phyloP scores from a whole-genome alignment of 139 green algal species.

The Desmodesmus armatus region DNA sequence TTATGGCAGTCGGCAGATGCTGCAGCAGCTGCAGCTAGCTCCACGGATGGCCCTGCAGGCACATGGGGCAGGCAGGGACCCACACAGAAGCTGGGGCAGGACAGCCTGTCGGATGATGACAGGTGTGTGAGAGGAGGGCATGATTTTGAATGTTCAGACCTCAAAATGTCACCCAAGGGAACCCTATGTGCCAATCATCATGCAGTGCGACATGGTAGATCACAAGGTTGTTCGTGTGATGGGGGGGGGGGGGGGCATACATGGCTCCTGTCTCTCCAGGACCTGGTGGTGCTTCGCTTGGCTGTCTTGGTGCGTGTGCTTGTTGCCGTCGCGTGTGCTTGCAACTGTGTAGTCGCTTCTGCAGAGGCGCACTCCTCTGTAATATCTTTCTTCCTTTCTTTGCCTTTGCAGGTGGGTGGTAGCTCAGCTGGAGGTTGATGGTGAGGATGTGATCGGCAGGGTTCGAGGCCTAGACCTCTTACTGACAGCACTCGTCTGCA shows the following conservation, averaged over 20 bases:
- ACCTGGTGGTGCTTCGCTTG: not conserved
- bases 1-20: not conserved
- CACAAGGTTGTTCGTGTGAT: not conserved
- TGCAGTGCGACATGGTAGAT: not conserved
- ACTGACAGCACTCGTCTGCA: conserved; percentile 64
- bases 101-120: conserved; percentile 8
- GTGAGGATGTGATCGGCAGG: conserved; percentile 77
- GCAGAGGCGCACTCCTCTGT: not conserved
- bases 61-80: too few species aligned
- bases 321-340: not conserved
- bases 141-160: not conserved
- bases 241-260: not conserved
- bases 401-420: not conserved
- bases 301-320: not conserved
- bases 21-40: not conserved
- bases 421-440: conserved; percentile 66
- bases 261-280: not conserved
- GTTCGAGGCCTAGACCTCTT: conserved; percentile 80
- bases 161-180: not conserved
- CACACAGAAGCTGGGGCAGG: not conserved
- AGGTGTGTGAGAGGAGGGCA: not conserved
- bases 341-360: too few species aligned
- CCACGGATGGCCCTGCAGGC: too few species aligned
- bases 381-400: not conserved
- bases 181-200: not conserved